A percentile compares a stretch with the other conserved stretches of the same genome.
Conservation (phyloP, 2,329 filamentous ascomycete genomes). For the Xylariales sp. region DNA sequence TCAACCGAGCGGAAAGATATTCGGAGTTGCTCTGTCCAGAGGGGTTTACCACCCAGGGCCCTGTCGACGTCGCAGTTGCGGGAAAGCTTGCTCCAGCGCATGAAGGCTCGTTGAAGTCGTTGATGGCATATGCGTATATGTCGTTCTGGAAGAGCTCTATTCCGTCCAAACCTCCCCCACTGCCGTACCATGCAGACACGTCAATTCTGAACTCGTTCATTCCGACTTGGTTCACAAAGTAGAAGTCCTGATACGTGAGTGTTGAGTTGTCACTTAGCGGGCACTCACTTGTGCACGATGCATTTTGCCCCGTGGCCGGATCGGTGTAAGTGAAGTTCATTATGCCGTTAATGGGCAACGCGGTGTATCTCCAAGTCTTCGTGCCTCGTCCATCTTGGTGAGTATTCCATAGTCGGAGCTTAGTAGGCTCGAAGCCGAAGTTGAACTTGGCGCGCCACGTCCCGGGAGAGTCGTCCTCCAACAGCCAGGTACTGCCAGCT, state of each 20-base stretch:
- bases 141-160: conserved; percentile 84
- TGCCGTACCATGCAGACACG: conserved; percentile 81
- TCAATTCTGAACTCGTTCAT: conserved; percentile 86
- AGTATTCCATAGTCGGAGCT: conserved; percentile 84
- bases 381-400: conserved; percentile 79
- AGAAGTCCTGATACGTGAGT: conserved; percentile 77
- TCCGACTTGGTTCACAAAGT: conserved; percentile 80
- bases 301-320: conserved; percentile 60
- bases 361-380: conserved; percentile 80
- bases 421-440: conserved; percentile 83
- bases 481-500: conserved; percentile 75
- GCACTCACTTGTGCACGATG: conserved; percentile 75
- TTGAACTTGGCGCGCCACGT: conserved; percentile 80
- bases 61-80: conserved; percentile 65
- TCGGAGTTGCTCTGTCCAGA: conserved; percentile 66
- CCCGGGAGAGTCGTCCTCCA: conserved; percentile 69
- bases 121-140: conserved; percentile 79
- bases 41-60: conserved; percentile 67
- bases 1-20: conserved; percentile 68
- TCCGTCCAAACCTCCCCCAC: conserved; percentile 77
- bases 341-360: conserved; percentile 82
- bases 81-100: conserved; percentile 63
- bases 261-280: conserved; percentile 70
- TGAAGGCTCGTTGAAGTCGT: conserved; percentile 80
- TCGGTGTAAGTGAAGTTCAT: conserved; percentile 94